A percentile compares a stretch with the other conserved stretches of the same genome.
These are phyloP conservation scores for Saksenaea oblongispora DNA, from an alignment of 371 early-diverging fungal species.

Conservation along the genomic window DNA sequence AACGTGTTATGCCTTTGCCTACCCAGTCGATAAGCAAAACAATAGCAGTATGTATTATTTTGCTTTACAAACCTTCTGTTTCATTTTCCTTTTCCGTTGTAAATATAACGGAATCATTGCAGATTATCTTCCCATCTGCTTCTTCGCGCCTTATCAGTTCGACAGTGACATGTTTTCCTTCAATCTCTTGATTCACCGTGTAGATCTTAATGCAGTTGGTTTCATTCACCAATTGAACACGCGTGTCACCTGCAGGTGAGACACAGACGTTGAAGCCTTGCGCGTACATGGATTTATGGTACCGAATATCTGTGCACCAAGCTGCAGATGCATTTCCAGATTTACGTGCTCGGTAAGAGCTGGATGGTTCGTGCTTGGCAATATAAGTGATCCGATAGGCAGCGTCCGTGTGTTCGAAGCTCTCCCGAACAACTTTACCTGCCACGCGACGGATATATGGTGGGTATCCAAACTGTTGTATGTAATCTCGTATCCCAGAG, in stretches of 20 bases:
- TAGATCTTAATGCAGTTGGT: slow-evolving; percentile 29
- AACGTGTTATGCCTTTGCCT: neutral
- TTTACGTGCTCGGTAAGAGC: slow-evolving; percentile 37
- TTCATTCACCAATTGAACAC: slow-evolving; percentile 16
- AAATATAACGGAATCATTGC: neutral
- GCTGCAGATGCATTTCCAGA: slow-evolving; percentile 1
- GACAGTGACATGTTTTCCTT: slow-evolving; percentile 42
- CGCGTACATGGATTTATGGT: slow-evolving; percentile 36
- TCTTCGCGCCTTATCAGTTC: slow-evolving; percentile 11
- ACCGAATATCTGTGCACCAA: slow-evolving; percentile 50
- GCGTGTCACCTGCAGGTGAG: slow-evolving; percentile 27
- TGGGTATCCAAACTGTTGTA: slow-evolving; percentile 54
- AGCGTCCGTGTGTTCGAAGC: slow-evolving; percentile 23
- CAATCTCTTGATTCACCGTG: slow-evolving; percentile 35
- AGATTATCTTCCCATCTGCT: slow-evolving; percentile 4
- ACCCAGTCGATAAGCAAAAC: neutral
- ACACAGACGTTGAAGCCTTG: slow-evolving; percentile 41
- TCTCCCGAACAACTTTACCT: slow-evolving; percentile 42
- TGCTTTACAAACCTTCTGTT: neutral
- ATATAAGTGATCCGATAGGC: slow-evolving; percentile 31
- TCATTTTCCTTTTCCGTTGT: neutral
- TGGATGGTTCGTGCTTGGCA: slow-evolving; percentile 46
- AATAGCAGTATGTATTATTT: neutral
- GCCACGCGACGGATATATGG: slow-evolving; percentile 54
- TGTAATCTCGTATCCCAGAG: slow-evolving; percentile 33